Evolutionary conservation across 441 rosid genomes (phyloP), one percentile per base, ranked within the genome.

Genomic region (Euphorbia corollata): DNA sequence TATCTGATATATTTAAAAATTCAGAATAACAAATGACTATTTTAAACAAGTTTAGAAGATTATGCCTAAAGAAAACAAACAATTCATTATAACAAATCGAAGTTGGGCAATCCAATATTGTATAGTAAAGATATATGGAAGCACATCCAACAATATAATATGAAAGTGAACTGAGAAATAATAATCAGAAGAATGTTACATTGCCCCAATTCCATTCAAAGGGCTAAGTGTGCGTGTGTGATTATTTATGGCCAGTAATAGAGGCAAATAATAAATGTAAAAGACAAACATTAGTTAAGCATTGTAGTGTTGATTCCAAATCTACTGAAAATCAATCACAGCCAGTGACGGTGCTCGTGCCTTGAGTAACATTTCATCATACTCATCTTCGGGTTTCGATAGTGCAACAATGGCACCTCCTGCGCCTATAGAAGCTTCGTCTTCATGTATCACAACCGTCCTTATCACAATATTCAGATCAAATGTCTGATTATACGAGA

Each of bases 391-490:
- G 0, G 98, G 95, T 18, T 83, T 82, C 0, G 99, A 90, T 19
- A 91, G 79, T 23, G 98, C 87, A 58, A 88, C 87, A 2, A 94
- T 84, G 5, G 97, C 98, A 54, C 96, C 98, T 39, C 97, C 99
- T 13, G 94, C 99, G 59, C 99, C 98, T 61, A 91, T 85, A 0
- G 98, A 80, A 73, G 92, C 99, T 82, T 94, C 97, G 27, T 75
- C 87, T 62, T 87, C 86, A 34, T 90, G 94, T 73, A 94, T 81
- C 50, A 90, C 85, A 0, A 90, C 75, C 16, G 99, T 94, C 78
- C 96, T 86, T 77, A 90, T 94, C 70, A 94, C 98, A 6, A 94
- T 87, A 73, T 90, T 91, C 54, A 94, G 84, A 80, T 91, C 99
- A 63, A 91, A 94, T 19, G 97, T 83, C 69, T 82, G 88, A 61